Percentiles rank a stretch among this genome's conserved stretches.
phyloP scores from a whole-genome alignment of 805 yeast species.

The Ogataea chonburiensis region DNA sequence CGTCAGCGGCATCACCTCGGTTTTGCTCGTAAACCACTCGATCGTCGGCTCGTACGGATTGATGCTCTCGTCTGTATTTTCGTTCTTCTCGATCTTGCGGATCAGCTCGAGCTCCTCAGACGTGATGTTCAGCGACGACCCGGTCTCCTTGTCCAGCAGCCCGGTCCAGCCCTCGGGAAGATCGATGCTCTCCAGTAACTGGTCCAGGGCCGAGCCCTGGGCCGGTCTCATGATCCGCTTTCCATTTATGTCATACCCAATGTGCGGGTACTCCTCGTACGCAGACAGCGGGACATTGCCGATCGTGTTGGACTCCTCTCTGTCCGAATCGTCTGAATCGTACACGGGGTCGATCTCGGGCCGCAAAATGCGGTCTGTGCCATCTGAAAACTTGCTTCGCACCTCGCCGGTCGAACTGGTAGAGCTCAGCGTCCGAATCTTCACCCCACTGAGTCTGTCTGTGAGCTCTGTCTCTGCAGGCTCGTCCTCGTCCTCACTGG shows the following conservation, averaged over 20 bases:
- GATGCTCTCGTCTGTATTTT: conserved; percentile 72
- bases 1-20: conserved; percentile 85
- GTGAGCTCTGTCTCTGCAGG: conserved; percentile 54
- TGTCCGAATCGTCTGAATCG: conserved; percentile 91
- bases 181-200: conserved; percentile 84
- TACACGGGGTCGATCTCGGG: conserved; percentile 96
- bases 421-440: conserved; percentile 48
- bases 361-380: conserved; percentile 68
- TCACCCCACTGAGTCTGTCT: conserved; percentile 54
- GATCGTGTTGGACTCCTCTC: conserved; percentile 76
- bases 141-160: conserved; percentile 84
- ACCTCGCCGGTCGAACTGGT: conserved; percentile 34
- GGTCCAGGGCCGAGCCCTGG: conserved; percentile 90
- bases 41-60: conserved; percentile 92
- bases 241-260: conserved; percentile 96
- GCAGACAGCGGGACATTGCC: conserved; percentile 93
- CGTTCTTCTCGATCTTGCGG: conserved; percentile 79
- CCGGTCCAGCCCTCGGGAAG: conserved; percentile 99
- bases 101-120: conserved; percentile 88
- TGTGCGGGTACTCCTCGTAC: conserved; percentile 95
- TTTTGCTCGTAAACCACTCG: conserved; percentile 90
- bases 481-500: conserved; percentile 49
- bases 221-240: conserved; percentile 99
- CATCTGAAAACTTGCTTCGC: conserved; percentile 66
- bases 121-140: conserved; percentile 75